Base-by-base conservation (phyloP, 495 filamentous ascomycete genomes). In the Penicillium angulare region DNA sequence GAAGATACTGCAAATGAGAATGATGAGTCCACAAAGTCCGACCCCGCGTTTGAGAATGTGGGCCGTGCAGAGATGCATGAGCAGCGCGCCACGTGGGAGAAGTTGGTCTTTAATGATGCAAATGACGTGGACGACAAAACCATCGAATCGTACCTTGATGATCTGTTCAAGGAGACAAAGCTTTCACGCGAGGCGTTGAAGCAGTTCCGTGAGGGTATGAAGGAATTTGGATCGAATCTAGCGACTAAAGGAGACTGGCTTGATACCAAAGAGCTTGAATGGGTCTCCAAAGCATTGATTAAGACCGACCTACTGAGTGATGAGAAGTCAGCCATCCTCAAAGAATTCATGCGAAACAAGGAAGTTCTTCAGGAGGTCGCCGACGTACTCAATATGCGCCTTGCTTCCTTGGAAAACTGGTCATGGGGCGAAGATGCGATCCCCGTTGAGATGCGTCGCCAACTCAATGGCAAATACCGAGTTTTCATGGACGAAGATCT, bases 401-500 rank as follows among this genome's bases (percentile, higher is more conserved):
- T 86, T 36, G 71, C 79, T 0, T 67, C 79, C 3, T 58, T 87
- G 10, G 68, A 78, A 1, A 76, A 67, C 17, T 88, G 85, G 85
- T 63, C 65, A n/a, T 88, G 83, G 84, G 75, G 74, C 7, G 46
- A 61, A 0, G 67, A 73, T 17, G 76, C 71, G 4, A 65, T 88
- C 6, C 67, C 73, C 0, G 47, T 89, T 1, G 82, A 86, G 43
- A 79, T 83, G 71, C 73, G 81, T 23, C 75, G 82, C 10, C 79
- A 86, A 47, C 65, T 88, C 26, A 86, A 81, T 50, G 83, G 83
- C 0, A 75, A 78, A 44, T 82, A 81, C 46, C 76, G 76, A 7
- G 69, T 87, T 2, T 79, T 76, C 54, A 85, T 86, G 79, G 80
- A 87, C 35, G 83, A 86, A 53, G 86, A 87, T 52, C 68, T 87